Percentiles rank a stretch among this genome's conserved stretches.
Evolutionary conservation across 352 stramenopile genomes (phyloP).

Genomic region (Phytopythium kandeliae): DNA sequence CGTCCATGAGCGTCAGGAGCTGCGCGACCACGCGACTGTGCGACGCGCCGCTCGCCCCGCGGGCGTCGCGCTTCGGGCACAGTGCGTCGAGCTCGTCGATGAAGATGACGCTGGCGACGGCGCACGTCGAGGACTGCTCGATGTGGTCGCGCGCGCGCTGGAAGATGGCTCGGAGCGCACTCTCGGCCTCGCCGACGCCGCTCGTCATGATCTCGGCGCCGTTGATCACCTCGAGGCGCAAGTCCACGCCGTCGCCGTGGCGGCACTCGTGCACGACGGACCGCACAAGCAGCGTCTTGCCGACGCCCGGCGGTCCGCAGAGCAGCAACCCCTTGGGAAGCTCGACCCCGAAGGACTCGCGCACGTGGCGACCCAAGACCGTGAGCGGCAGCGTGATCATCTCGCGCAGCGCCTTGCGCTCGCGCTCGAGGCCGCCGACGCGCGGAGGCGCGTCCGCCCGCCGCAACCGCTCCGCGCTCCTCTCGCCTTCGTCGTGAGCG

Average conservation of each 20-base stretch:
- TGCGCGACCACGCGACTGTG: conserved; percentile 90
- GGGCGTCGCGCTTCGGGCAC: conserved; percentile 87
- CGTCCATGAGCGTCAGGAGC: conserved; percentile 94
- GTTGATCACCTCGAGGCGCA: conserved; percentile 72
- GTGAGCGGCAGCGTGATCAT: conserved; percentile 58
- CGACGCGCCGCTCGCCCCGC: conserved; percentile 20
- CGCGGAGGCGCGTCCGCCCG: conserved; percentile 1
- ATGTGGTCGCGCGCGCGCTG: conserved; percentile 24
- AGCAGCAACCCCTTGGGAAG: conserved; percentile 71
- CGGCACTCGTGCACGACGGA: conserved; percentile 55
- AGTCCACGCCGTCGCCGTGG: conserved; percentile 15
- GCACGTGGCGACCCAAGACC: not conserved
- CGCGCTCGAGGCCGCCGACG: conserved; percentile 62
- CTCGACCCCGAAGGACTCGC: conserved; percentile 40
- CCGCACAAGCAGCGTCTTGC: conserved; percentile 80
- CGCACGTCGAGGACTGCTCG: conserved; percentile 8
- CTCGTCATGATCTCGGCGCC: conserved; percentile 77
- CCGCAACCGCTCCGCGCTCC: too few species aligned
- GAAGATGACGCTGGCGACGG: conserved; percentile 81
- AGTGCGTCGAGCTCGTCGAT: conserved; percentile 97
- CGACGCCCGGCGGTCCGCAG: conserved; percentile 70
- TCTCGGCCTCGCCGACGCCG: conserved; percentile 63
- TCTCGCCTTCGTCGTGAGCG: too few species aligned
- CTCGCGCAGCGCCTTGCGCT: conserved; percentile 53
- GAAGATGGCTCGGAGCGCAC: conserved; percentile 58